Percentiles rank a stretch among this genome's conserved stretches.
These are phyloP conservation scores for Bidens hawaiensis DNA, from an alignment of 140 eudicot species.

Conservation along the genomic window DNA sequence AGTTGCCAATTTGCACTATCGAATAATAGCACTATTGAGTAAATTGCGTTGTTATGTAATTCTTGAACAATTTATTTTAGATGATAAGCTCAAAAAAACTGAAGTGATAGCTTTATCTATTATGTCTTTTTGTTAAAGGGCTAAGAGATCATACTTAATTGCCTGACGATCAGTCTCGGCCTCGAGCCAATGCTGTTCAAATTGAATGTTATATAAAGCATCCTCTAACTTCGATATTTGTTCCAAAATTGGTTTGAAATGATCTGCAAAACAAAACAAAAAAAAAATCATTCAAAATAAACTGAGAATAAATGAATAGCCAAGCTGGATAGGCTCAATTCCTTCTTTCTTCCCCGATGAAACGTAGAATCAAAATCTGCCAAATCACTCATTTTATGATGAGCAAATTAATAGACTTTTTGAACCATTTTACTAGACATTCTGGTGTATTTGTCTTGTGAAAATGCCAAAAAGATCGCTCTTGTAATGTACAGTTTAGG, in stretches of 20 bases:
- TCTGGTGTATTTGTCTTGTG: neutral
- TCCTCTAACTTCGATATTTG: slow-evolving; percentile 55
- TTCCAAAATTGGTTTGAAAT: slow-evolving; percentile 63
- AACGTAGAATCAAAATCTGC: too few relatives aligned
- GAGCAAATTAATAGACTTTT: neutral
- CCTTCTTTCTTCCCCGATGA: too few relatives aligned
- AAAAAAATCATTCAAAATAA: neutral
- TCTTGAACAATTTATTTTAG: neutral
- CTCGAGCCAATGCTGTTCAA: slow-evolving; percentile 82
- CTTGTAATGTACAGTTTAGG: neutral
- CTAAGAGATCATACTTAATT: slow-evolving; percentile 36
- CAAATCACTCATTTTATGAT: neutral
- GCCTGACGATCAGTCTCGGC: slow-evolving; percentile 74
- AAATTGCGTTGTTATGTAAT: too few relatives aligned
- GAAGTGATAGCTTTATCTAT: neutral
- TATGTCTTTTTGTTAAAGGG: neutral
- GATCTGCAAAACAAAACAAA: slow-evolving; percentile 60
- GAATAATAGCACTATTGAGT: too few relatives aligned
- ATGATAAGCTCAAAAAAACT: neutral
- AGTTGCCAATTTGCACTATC: too few relatives aligned
- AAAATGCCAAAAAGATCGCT: slow-evolving; percentile 9
- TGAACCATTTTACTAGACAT: neutral
- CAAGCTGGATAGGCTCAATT: too few relatives aligned
- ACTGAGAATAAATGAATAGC: too few relatives aligned
- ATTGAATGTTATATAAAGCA: slow-evolving; percentile 54